Percentiles rank a stretch among this genome's conserved stretches.
These are phyloP conservation scores for Picea mariana DNA, from an alignment of 83 land plant species.

Conservation along the genomic window DNA sequence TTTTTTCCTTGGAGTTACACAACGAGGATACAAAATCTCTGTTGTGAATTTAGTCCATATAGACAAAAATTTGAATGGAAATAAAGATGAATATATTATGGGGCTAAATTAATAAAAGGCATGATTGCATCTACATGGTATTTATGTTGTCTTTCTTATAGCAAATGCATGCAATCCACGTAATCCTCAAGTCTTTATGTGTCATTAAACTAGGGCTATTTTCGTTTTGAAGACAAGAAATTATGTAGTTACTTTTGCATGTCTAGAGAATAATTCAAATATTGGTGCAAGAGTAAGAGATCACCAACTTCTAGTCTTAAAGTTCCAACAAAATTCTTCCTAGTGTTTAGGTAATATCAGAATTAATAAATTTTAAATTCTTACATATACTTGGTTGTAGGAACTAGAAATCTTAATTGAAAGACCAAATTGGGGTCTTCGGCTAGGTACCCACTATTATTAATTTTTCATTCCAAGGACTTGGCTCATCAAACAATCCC, in stretches of 20 bases:
- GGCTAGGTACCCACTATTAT: too few species aligned
- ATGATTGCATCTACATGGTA: too few species aligned
- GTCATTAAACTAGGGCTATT: not conserved
- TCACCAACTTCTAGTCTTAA: too few species aligned
- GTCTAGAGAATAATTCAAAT: not conserved
- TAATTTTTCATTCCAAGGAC: too few species aligned
- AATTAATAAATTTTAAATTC: not conserved
- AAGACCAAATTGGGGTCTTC: too few species aligned
- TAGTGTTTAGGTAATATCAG: not conserved
- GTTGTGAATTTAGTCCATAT: not conserved
- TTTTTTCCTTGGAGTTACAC: not conserved
- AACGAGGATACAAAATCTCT: not conserved
- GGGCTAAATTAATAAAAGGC: too few species aligned
- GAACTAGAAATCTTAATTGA: too few species aligned
- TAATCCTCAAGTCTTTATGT: not conserved
- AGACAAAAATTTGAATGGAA: not conserved
- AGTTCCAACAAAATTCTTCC: not conserved
- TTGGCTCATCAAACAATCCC: not conserved
- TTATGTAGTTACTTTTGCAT: not conserved
- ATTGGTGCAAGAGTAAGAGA: not conserved
- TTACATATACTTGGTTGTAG: not conserved
- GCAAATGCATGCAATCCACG: not conserved
- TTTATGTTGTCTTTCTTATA: not conserved
- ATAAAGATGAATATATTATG: conserved; percentile 1
- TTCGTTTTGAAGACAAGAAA: not conserved